These are phyloP conservation scores for Phytophthora pseudosyringae DNA, from an alignment of 352 stramenopile species.

Conservation along the genomic window DNA sequence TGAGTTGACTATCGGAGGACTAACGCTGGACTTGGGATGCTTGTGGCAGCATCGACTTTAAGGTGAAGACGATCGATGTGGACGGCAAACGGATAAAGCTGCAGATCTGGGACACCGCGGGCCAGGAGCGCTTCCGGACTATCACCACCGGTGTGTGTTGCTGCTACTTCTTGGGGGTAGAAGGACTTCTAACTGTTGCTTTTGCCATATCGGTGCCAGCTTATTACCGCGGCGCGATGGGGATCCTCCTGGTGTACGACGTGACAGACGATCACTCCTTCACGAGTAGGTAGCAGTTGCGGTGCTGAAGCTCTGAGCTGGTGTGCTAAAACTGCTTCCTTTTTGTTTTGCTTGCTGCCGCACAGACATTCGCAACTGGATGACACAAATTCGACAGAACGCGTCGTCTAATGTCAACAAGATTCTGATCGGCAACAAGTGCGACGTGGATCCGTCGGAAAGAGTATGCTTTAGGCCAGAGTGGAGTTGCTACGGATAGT, in stretches of 20 bases:
- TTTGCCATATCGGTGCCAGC: conserved; percentile 39
- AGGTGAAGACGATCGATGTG: conserved; percentile 90
- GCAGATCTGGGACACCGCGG: conserved; percentile 91
- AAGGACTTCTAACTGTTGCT: not conserved
- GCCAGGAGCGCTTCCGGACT: conserved; percentile 89
- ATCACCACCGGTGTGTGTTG: conserved; percentile 76
- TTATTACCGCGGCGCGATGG: conserved; percentile 93
- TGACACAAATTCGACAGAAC: conserved; percentile 96
- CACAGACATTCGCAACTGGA: conserved; percentile 91
- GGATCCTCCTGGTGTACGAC: conserved; percentile 94
- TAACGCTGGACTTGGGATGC: conserved; percentile 1
- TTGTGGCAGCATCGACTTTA: conserved; percentile 83
- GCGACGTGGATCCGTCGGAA: conserved; percentile 96
- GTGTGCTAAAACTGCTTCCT: not conserved
- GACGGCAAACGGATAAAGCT: conserved; percentile 90
- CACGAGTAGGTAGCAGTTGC: conserved; percentile 65
- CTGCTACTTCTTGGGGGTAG: not conserved
- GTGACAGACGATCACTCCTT: conserved; percentile 93
- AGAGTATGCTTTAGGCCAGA: conserved; percentile 69
- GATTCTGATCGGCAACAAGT: conserved; percentile 99
- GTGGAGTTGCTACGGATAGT: not conserved
- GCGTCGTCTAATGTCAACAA: conserved; percentile 99
- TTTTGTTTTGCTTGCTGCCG: not conserved
- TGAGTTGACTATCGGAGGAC: not conserved
- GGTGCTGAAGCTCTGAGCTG: not conserved